Evolutionary conservation across 768 basidiomycete genomes (phyloP).

Genomic region (Boletus pseudo-olivaceus): DNA sequence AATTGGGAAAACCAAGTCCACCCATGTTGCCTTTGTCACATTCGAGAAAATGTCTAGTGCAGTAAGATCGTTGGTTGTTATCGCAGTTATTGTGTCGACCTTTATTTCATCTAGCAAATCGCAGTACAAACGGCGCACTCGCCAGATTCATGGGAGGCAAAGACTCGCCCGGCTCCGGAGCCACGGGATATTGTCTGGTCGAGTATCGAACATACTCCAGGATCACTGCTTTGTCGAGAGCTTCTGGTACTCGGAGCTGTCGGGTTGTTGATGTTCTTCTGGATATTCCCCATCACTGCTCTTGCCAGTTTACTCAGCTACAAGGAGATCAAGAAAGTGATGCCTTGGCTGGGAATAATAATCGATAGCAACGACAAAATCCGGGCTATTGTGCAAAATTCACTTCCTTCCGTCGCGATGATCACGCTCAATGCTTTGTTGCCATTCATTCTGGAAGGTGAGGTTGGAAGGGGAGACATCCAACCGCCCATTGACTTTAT

Average conservation of each 20-base stretch:
- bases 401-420: slow-evolving; percentile 86
- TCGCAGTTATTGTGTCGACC: background rate
- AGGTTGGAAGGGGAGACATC: slow-evolving; percentile 1
- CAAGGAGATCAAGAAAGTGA: slow-evolving; percentile 84
- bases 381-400: slow-evolving; percentile 89
- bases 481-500: background rate
- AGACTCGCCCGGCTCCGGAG: slow-evolving; percentile 81
- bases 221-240: slow-evolving; percentile 61
- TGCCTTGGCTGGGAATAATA: slow-evolving; percentile 83
- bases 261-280: slow-evolving; percentile 77
- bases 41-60: slow-evolving; percentile 95
- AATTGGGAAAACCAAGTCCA: slow-evolving; percentile 73
- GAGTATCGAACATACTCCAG: slow-evolving; percentile 69
- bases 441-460: slow-evolving; percentile 88
- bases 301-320: slow-evolving; percentile 88
- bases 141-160: slow-evolving; percentile 58
- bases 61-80: slow-evolving; percentile 41
- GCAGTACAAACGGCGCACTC: slow-evolving; percentile 83
- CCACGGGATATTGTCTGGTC: slow-evolving; percentile 96
- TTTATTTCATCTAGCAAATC: slow-evolving; percentile 57
- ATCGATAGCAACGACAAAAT: slow-evolving; percentile 81
- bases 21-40: slow-evolving; percentile 88
- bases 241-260: slow-evolving; percentile 68
- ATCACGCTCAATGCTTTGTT: slow-evolving; percentile 85
- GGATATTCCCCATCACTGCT: slow-evolving; percentile 87